Base-by-base conservation (phyloP, 306 rosid species). In the Glycyrrhiza uralensis region DNA sequence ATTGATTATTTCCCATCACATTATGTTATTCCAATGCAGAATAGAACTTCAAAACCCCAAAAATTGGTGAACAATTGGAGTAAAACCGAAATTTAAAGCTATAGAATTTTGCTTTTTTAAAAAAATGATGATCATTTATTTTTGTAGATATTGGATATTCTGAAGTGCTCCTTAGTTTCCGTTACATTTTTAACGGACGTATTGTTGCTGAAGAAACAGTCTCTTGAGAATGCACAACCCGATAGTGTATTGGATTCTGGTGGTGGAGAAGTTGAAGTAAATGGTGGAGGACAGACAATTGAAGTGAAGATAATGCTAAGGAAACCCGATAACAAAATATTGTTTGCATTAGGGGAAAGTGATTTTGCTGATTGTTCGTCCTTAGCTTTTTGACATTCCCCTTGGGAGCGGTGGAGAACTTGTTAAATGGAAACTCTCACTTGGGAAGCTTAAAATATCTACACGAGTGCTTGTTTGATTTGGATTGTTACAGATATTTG, bases 341-440 rank as follows among this genome's bases (percentile, higher is more conserved):
- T 69, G 47, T 59, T 22, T 76, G 60, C 60, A 0, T 13, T 20
- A 22, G 62, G 12, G 0, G 61, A 33, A 1, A 23, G 49, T 9
- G 71, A 74, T 74, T 74, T 74, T 35, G 63, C 36, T 8, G 62
- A 74, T 7, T n/a, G n/a, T 33, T 74, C 6, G 11, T 74, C 22
- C 18, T 74, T 2, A 62, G 63, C 35, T 33, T 73, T 10, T 32
- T 73, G 30, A 73, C 63, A 0, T 14, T 47, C 0, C 62, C 78
- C 11, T 26, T 77, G 3, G 81, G 76, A 47, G 46, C 28, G 2
- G 66, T 77, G 41, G 29, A 36, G 12, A 35, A 61, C 6, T 7
- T 69, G 57, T 69, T 77, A 6, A 12, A 69, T 10, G 81, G 81
- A 1, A 17, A 17, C n/a, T 47, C 66, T n/a, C 14, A 45, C 8